A percentile compares a stretch with the other conserved stretches of the same genome.
Evolutionary conservation across 2,329 filamentous ascomycete species (phyloP).

Genomic region (Alternaria sp.): DNA sequence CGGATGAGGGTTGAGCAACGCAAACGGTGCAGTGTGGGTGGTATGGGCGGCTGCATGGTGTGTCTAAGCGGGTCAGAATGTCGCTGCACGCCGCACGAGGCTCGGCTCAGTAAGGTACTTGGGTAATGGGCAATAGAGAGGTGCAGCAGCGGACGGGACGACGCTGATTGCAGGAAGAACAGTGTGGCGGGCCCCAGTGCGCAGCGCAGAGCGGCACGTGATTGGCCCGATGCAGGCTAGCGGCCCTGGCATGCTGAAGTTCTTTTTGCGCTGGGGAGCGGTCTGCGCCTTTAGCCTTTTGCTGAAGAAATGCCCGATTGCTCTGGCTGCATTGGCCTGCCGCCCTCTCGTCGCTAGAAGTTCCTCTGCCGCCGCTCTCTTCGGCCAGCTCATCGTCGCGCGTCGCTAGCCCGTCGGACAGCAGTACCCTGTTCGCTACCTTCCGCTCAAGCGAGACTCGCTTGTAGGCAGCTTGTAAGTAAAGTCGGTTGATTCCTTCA

Average conservation of each 20-base stretch:
- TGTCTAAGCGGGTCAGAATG: conserved; percentile 12
- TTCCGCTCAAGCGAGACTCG: conserved; percentile 25
- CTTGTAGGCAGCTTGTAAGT: conserved; percentile 16
- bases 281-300: conserved; percentile 1
- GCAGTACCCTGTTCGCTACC: conserved; percentile 10
- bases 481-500: conserved; percentile 6
- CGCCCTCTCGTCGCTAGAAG: neutral
- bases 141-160: conserved; percentile 7
- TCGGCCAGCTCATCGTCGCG: neutral
- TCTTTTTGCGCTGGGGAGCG: conserved; percentile 1
- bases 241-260: neutral
- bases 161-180: conserved; percentile 28
- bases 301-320: neutral
- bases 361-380: neutral
- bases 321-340: neutral
- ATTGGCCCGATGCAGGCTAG: conserved; percentile 1
- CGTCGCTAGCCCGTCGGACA: neutral
- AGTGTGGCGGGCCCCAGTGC: conserved; percentile 1
- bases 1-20: conserved; percentile 13
- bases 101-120: conserved; percentile 9
- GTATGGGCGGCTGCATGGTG: conserved; percentile 17
- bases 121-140: conserved; percentile 14
- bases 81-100: conserved; percentile 18
- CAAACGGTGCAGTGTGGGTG: conserved; percentile 15
- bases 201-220: conserved; percentile 8